A percentile compares a stretch with the other conserved stretches of the same genome.
Evolutionary conservation across 1,284 basidiomycete species (phyloP).

Genomic region (Porogramme epimiltina): DNA sequence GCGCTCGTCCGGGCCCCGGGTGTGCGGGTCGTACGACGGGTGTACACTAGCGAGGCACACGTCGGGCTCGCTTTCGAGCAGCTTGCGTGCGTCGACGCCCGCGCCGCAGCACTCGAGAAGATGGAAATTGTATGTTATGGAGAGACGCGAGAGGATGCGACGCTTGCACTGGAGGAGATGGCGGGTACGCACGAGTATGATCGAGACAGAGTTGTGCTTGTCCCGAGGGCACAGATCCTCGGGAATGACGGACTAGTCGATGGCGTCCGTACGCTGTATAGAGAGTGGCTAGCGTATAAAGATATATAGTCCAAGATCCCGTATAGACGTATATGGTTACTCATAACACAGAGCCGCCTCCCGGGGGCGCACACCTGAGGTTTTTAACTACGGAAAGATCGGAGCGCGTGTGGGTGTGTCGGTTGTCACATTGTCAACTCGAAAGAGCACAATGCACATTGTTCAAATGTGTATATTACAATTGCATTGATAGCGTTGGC

Average conservation of each 20-base stretch:
- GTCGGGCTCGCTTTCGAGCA: conserved; percentile 33
- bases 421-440: no score
- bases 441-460: no score
- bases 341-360: no score
- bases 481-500: no score
- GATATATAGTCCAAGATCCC: no score
- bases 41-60: conserved; percentile 24
- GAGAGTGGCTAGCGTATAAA: no score
- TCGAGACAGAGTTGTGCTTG: conserved; percentile 15
- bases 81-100: conserved; percentile 27
- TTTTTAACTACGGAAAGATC: no score
- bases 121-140: conserved; percentile 32
- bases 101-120: conserved; percentile 27
- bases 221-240: conserved; percentile 2
- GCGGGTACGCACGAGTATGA: conserved; percentile 10
- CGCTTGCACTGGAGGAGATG: conserved; percentile 7
- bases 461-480: no score
- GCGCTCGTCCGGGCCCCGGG: conserved; percentile 33
- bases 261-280: conserved; percentile 11
- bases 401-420: no score
- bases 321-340: no score
- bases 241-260: conserved; percentile 2
- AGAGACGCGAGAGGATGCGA: conserved; percentile 4
- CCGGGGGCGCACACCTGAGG: no score
- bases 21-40: conserved; percentile 32